These are phyloP conservation scores for Colletotrichum orchidophilum DNA, from an alignment of 2,329 filamentous ascomycete genomes.

Conservation along the genomic window DNA sequence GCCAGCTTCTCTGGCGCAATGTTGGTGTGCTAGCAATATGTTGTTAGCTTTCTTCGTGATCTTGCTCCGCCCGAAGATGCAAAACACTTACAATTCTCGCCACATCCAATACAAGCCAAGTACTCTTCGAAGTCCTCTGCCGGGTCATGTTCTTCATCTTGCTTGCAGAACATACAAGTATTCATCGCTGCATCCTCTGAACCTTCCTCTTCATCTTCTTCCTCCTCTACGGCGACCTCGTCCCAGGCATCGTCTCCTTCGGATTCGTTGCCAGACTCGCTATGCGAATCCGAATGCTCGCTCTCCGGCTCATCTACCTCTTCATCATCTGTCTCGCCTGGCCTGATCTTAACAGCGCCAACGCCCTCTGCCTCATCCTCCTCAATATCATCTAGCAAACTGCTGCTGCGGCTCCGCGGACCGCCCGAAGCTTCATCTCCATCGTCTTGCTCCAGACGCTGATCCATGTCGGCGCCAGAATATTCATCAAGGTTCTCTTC, in stretches of 20 bases:
- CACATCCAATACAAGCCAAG: conserved; percentile 80
- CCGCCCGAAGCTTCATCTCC: conserved; percentile 36
- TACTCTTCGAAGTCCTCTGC: conserved; percentile 83
- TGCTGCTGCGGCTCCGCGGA: conserved; percentile 21
- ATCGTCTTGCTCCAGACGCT: conserved; percentile 41
- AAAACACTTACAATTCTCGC: conserved; percentile 78
- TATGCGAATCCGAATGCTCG: conserved; percentile 56
- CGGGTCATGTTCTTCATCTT: conserved; percentile 85
- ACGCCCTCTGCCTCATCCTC: conserved; percentile 60
- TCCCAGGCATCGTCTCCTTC: conserved; percentile 67
- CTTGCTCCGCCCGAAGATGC: neutral
- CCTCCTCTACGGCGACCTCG: conserved; percentile 63
- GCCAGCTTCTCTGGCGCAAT: conserved; percentile 82
- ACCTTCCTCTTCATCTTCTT: conserved; percentile 63
- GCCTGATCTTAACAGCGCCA: conserved; percentile 65
- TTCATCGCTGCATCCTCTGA: conserved; percentile 60
- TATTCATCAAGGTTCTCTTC: conserved; percentile 51
- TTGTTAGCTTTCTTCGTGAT: conserved; percentile 45
- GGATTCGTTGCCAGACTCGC: conserved; percentile 63
- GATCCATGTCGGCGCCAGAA: conserved; percentile 49
- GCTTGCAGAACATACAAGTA: conserved; percentile 77
- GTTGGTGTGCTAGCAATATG: conserved; percentile 80
- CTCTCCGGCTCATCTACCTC: conserved; percentile 53
- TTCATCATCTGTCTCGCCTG: conserved; percentile 58
- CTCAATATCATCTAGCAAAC: conserved; percentile 35